phyloP scores from a whole-genome alignment of 2,329 filamentous ascomycete species.

The Cadophora sp. region DNA sequence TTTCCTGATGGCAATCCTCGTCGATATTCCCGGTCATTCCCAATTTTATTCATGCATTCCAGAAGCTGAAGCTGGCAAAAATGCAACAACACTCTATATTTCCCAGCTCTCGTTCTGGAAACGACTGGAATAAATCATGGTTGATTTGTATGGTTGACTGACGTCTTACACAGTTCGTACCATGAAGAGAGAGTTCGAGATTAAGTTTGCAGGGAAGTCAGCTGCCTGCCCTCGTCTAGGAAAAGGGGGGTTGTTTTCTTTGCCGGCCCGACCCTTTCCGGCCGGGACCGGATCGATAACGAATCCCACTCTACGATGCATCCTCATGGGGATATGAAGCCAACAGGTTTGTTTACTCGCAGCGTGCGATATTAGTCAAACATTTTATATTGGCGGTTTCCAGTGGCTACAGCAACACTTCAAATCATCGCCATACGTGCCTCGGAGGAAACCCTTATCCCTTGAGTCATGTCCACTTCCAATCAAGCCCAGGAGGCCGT shows the following conservation, averaged over 20 bases:
- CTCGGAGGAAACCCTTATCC: too few relatives aligned
- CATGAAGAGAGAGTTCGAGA: neutral
- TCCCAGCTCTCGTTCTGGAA: neutral
- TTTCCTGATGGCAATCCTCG: neutral
- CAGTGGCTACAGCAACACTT: too few relatives aligned
- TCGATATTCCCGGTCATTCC: neutral
- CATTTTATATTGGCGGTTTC: too few relatives aligned
- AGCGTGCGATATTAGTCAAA: neutral
- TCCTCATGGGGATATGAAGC: neutral
- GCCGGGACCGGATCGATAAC: neutral
- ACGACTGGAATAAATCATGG: too few relatives aligned
- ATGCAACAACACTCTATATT: neutral
- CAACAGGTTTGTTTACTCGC: neutral
- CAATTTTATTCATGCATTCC: slow-evolving; percentile 5
- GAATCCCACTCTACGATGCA: slow-evolving; percentile 5
- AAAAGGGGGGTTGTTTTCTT: slow-evolving; percentile 9
- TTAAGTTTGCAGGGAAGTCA: neutral
- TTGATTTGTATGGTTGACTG: neutral
- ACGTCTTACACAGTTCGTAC: neutral
- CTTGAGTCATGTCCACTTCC: neutral
- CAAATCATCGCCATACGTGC: too few relatives aligned
- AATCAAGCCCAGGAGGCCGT: neutral
- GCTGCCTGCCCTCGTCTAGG: neutral
- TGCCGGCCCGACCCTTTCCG: slow-evolving; percentile 7
- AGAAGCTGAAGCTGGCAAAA: neutral